phyloP scores from a whole-genome alignment of 2,329 filamentous ascomycete species.

The Calonectria hongkongensis region DNA sequence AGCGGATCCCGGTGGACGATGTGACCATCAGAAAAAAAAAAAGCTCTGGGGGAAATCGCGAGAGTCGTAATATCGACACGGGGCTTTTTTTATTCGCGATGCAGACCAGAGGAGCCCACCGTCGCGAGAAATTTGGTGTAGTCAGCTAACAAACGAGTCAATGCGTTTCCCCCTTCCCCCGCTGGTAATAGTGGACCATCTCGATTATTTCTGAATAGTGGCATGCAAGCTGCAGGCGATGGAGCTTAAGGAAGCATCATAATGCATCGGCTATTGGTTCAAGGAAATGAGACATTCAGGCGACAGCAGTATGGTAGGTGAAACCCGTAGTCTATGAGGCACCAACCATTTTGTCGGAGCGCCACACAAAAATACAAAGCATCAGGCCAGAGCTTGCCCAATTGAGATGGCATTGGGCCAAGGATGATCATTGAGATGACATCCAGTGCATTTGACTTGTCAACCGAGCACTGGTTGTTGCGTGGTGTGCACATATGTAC shows the following conservation, averaged over 20 bases:
- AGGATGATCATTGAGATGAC: background rate
- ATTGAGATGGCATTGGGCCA: background rate
- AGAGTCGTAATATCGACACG: background rate
- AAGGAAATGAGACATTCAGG: conserved; percentile 15
- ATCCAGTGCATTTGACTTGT: background rate
- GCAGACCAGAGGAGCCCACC: conserved; percentile 7
- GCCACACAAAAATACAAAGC: conserved; percentile 2
- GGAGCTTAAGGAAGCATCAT: conserved; percentile 9
- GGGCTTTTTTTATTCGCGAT: conserved; percentile 11
- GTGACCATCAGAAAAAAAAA: conserved; percentile 14
- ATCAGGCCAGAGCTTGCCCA: background rate
- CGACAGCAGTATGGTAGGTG: background rate
- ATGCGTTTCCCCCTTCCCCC: conserved; percentile 4
- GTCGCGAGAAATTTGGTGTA: conserved; percentile 2
- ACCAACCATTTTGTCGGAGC: conserved; percentile 14
- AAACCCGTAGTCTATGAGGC: conserved; percentile 12
- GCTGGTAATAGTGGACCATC: conserved; percentile 2
- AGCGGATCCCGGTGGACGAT: background rate
- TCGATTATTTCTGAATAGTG: conserved; percentile 9
- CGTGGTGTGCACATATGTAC: background rate
- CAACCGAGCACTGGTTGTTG: background rate
- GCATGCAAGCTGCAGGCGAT: conserved; percentile 19
- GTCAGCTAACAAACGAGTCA: conserved; percentile 8
- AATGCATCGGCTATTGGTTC: background rate
- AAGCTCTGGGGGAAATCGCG: conserved; percentile 21